Conservation (phyloP, 1,139 yeast genomes). For the Kodamaea alishanica region DNA sequence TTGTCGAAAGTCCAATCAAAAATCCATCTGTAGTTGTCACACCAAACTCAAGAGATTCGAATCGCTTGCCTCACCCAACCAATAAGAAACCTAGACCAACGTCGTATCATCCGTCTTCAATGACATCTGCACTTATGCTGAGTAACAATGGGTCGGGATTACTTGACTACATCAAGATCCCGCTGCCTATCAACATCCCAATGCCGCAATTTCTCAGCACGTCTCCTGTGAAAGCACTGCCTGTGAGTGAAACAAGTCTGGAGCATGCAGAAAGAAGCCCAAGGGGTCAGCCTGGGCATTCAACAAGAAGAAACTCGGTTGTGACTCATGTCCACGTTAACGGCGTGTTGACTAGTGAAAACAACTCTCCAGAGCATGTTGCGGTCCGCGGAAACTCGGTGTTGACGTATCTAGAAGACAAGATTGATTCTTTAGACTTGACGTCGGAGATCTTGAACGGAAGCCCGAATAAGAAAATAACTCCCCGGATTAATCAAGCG, state of each 20-base stretch:
- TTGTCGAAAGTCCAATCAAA: conserved; percentile 44
- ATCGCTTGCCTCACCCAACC: conserved; percentile 40
- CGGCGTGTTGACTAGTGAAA: conserved; percentile 42
- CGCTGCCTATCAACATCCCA: conserved; percentile 30
- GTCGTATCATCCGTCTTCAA: conserved; percentile 67
- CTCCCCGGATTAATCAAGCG: conserved; percentile 31
- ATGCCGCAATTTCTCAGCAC: conserved; percentile 36
- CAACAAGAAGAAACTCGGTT: conserved; percentile 40
- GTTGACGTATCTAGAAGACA: conserved; percentile 45
- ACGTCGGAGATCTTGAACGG: conserved; percentile 22
- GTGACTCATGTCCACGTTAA: conserved; percentile 48
- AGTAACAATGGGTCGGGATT: conserved; percentile 20
- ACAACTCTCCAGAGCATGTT: conserved; percentile 17
- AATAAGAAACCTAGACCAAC: conserved; percentile 72
- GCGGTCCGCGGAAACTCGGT: conserved; percentile 37
- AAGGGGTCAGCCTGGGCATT: conserved; percentile 6
- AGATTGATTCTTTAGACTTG: conserved; percentile 43
- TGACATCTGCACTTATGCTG: conserved; percentile 33
- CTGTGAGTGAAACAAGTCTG: conserved; percentile 16
- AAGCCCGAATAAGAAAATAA: conserved; percentile 21
- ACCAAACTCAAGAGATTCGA: conserved; percentile 13
- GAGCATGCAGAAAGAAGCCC: conserved; percentile 10
- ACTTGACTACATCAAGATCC: conserved; percentile 32
- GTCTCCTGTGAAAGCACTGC: conserved; percentile 34
- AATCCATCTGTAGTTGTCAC: conserved; percentile 12